phyloP scores from a whole-genome alignment of 768 basidiomycete species.

The Tylopilus plumbeoviolaceoides region DNA sequence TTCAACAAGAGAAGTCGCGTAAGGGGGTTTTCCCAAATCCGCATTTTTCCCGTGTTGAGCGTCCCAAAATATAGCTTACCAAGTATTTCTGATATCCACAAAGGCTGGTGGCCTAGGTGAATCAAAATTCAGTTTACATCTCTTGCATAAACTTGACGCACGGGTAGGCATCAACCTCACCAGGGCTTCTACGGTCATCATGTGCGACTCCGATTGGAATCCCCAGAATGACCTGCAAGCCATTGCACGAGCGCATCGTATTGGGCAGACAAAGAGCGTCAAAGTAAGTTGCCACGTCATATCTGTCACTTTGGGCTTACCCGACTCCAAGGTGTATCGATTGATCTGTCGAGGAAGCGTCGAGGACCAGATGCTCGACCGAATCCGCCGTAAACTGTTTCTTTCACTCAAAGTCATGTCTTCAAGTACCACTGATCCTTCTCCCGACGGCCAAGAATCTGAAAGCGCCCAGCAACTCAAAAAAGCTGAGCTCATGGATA shows the following conservation, averaged over 20 bases:
- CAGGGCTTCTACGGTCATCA: slow-evolving; percentile 74
- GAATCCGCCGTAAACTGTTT: slow-evolving; percentile 67
- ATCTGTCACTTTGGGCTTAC: not conserved
- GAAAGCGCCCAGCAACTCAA: slow-evolving; percentile 32
- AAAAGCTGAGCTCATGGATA: slow-evolving; percentile 47
- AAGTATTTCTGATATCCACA: slow-evolving; percentile 69
- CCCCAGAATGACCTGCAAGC: slow-evolving; percentile 82
- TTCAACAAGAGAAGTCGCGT: slow-evolving; percentile 58
- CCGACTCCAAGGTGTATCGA: slow-evolving; percentile 51
- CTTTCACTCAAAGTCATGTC: slow-evolving; percentile 62
- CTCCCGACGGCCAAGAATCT: slow-evolving; percentile 12
- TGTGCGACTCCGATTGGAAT: slow-evolving; percentile 72
- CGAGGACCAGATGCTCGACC: slow-evolving; percentile 73
- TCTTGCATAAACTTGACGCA: slow-evolving; percentile 15
- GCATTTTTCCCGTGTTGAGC: slow-evolving; percentile 3
- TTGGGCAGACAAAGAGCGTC: slow-evolving; percentile 71
- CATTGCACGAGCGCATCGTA: slow-evolving; percentile 80
- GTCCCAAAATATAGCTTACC: slow-evolving; percentile 39
- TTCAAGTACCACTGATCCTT: slow-evolving; percentile 27
- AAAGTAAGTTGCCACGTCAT: slow-evolving; percentile 35
- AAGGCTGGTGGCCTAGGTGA: slow-evolving; percentile 67
- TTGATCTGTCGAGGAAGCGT: slow-evolving; percentile 67
- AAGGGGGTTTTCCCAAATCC: slow-evolving; percentile 17
- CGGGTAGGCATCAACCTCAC: slow-evolving; percentile 73
- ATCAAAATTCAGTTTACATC: slow-evolving; percentile 1